Evolutionary conservation across 2,329 filamentous ascomycete genomes (phyloP), one percentile per base, ranked within the genome.

Genomic region (Fusarium sp.): DNA sequence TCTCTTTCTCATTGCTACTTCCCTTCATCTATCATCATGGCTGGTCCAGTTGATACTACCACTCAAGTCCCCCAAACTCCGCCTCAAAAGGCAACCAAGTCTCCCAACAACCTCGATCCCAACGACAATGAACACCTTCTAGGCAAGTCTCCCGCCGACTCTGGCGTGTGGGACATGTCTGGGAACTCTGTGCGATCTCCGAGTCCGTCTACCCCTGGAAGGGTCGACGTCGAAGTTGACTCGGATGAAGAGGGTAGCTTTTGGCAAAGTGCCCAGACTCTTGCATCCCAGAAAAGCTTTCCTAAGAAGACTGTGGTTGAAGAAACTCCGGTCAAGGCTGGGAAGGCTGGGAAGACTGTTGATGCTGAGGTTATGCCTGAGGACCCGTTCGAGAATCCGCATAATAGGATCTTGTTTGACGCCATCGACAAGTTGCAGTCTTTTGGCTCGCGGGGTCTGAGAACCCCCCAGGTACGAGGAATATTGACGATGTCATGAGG

Each of bases 371-470:
- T 66, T 6, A 67, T 80, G 45, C 67, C 77, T 0, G 75, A 81
- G 18, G 78, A 82, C 25, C 81, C 82, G 0, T 84, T 84, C 52
- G 79, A 83, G 23, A 83, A 73, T 30, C 80, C 80, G 57, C 71
- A 77, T 13, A 84, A 82, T 41, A 79, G 77, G 16, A 76, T 78
- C 2, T 34, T 85, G 1, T 84, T 85, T 54, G 77, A 84, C 25
- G 82, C 81, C 1, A 82, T 85, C 13, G 82, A 85, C 54, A 67
- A 80, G 9, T 64, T 85, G 0, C 81, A 83, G 39, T 78, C 78
- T 5, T 81, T 78, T 61, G 79, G 79, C 6, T 78, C 79, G 13
- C 75, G 77, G 45, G 73, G 79, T 11, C 68, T 84, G 4, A 80
- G 79, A 57, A 37, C 23, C 82, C 43, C 83, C 2, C 81, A 85